Evolutionary conservation across 139 green algal genomes (phyloP), one percentile per base, ranked within the genome.

Genomic region (Zygnema cylindricum): DNA sequence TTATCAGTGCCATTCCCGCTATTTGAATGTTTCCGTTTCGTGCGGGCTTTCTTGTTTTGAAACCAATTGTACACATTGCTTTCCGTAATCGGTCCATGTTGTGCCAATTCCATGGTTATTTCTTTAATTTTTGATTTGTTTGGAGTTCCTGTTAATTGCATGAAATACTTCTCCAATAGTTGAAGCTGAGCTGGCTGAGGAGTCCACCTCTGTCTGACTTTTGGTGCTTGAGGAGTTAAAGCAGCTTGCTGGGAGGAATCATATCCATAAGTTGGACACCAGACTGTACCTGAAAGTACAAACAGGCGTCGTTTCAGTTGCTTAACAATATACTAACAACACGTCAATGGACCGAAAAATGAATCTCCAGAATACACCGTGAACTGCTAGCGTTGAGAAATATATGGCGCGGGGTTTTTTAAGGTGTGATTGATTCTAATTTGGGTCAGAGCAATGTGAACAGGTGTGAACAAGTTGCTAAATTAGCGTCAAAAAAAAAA

Each of bases 1-100:
- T 41, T 54, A 16, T 76, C 32, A 41, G 75, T 35, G 25, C 39
- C 54, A 41, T 23, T 84, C 32, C 83, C 69, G 30, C 83, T 69
- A 38, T 25, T 82, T 25, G 69, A 69, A 43, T 49, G 55, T 57
- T 85, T 90, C 63, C 83, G 75, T 76, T 93, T 92, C 33, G 41
- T 57, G n/a, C n/a, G n/a, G n/a, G 82, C 76, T 39, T 92, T 92
- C 38, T 69, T 73, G 85, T 93, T 93, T 35, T 93, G 90, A 54
- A 93, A 93, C 90, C 90, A 93, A 43, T 93, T 93, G 69, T 92
- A 92, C 43, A 93, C 88, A 76, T 93, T 93, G 7, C 76, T 87
- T 83, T 92, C 90, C 23, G 49, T 39, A 2, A 93, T 85, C 32
- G 81, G 87, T 0, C 90, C 90, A 69, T 90, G 55, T 76, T 85